Evolutionary conservation across 768 basidiomycete species (phyloP), one percentile per base, ranked within the genome.

Genomic region (Postia placenta): DNA sequence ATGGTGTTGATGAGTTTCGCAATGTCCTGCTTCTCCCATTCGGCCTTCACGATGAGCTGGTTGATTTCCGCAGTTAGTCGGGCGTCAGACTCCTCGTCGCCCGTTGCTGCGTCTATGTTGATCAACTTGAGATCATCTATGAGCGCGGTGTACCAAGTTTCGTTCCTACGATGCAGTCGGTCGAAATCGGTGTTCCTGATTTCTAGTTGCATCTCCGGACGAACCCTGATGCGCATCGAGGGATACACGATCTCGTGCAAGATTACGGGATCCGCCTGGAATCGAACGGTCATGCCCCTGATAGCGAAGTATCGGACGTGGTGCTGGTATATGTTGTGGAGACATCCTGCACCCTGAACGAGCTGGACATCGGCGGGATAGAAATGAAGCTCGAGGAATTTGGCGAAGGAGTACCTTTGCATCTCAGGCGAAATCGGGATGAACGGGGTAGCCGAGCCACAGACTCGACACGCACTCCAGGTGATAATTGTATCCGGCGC

Each of bases 301-400:
- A 73, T 78, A 4, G 86, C 85, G 63, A 97, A 96, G 65, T 89
- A 97, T 44, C 95, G 85, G 48, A 91, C 81, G 59, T 98, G 94
- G 58, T 94, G 84, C 52, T 85, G 81, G 61, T 92, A 95, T 50
- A 93, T 89, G 62, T 98, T 96, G 67, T 99, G 96, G 48, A 86
- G 79, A 61, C 96, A 98, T 3, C 85, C 85, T 26, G 92, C 90
- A 7, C 88, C 91, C 58, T 83, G 85, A n/a, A 91, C 81, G 42
- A 91, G 72, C 58, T 82, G 76, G 59, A 93, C 83, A 54, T 90
- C 82, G 27, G 91, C 81, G 25, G 92, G 93, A 67, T 98, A 96
- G 66, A 97, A 97, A 61, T 92, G 88, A 23, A 95, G 80, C 62
- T 99, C 95, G 24, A 99, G 77, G 65, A 95, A 98, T 59, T 96